Evolutionary conservation across 805 yeast genomes (phyloP), one percentile per base, ranked within the genome.

Genomic region (Myxozyma geophila): DNA sequence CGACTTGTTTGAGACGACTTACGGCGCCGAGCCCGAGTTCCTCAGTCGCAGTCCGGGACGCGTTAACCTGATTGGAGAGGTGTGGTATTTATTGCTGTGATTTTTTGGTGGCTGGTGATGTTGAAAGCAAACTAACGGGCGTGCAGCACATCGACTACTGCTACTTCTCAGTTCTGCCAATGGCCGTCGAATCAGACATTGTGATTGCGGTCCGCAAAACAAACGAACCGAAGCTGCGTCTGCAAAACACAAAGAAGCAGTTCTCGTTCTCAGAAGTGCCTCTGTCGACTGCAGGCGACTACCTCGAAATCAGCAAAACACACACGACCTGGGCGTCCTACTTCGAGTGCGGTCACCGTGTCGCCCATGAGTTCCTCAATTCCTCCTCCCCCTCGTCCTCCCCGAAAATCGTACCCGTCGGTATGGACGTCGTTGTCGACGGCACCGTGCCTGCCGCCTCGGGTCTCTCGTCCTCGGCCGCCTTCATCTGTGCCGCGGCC

Each of bases 401-500:
- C 19, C 28, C 21, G 13, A n/a, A n/a, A 13, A 12, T 46, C 36
- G 12, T 55, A 9, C 59, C 59, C n/a, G 40, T 55, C 49, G 59
- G 59, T 13, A 71, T 87, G 75, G 76, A 82, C 58, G 76, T 85
- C 13, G 77, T 81, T 12, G 81, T 85, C 63, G 82, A 83, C 71
- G 91, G 92, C 17, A 81, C 81, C 44, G 89, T 88, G 19, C 92
- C 92, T 23, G 83, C 88, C 7, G 91, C 89, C 33, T 84, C 88
- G 44, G 92, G 92, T 1, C 79, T 87, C 56, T 82, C 87, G 13
- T 85, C 90, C 1, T 83, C 88, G 9, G 90, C 92, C 13, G 91
- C 91, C 0, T 85, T 88, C 70, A 85, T 86, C 64, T 87, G 87
- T 60, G 81, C 87, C 19, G 82, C 87, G 1, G 82, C 90, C 0